Evolutionary conservation across 2,329 filamentous ascomycete genomes (phyloP), one percentile per base, ranked within the genome.

Genomic region (Arthrinium phaeospermum): DNA sequence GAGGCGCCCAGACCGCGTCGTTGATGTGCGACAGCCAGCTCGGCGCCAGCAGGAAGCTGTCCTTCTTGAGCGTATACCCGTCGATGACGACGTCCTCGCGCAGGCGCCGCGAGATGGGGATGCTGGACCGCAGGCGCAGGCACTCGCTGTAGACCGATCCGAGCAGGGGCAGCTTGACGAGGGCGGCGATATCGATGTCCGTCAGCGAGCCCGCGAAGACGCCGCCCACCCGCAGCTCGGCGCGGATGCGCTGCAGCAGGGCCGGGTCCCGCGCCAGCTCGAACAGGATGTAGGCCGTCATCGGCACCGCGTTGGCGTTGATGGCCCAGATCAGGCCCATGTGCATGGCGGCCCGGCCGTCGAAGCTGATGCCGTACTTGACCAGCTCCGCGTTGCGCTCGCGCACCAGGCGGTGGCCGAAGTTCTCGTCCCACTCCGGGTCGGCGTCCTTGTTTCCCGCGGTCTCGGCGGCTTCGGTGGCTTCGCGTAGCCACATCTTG

Each of bases 1-100:
- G 46, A 47, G 46, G 5, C 10, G 24, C n/a, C 80, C 81, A 83
- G 46, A 79, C 75, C 5, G 64, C 57, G 1, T 70, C 53, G 71
- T 83, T 76, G 64, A 75, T 75, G 19, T 75, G 76, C 19, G 73
- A 80, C 37, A 75, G 74, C 74, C 78, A 80, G 30, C 69, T 76
- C 22, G 75, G 76, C 1, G 75, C 74, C 4, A 80, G 41, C 34
- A 82, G 73, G 53, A 51, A 51, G 8, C 24, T 51, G 49, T 27
- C 49, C n/a, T 24, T 27, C 24, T 14, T 24, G n/a, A 51, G 49
- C 8, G 49, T 51, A 8, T 51, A 51, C n/a, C 49, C 49, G 24
- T 51, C 49, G n/a, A 51, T 51, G n/a, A 24, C 49, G n/a, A 51
- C 13, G n/a, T 51, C 49, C 12, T 51, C 24, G 49, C 12, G 49